These are phyloP conservation scores for Ambrosia trifida DNA, from an alignment of 129 eudicot genomes.

Conservation along the genomic window DNA sequence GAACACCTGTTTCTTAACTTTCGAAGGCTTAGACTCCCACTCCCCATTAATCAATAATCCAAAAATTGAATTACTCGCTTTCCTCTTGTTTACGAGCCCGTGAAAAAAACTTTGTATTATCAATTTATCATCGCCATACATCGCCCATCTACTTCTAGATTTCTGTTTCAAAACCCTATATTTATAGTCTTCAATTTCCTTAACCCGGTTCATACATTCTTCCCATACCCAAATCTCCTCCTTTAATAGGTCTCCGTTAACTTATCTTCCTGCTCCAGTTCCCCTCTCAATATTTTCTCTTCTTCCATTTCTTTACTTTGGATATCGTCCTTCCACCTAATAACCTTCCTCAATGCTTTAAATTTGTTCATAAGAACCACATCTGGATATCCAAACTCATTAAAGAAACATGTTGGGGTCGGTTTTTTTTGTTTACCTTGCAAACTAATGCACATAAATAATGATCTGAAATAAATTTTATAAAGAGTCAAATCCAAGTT, in stretches of 20 bases:
- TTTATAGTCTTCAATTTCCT: background rate
- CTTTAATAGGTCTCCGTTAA: too few relatives aligned
- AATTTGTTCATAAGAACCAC: too few relatives aligned
- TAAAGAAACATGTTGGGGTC: slow-evolving; percentile 12
- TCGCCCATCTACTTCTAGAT: background rate
- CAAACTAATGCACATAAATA: slow-evolving; percentile 15
- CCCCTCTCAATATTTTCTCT: too few relatives aligned
- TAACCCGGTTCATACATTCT: background rate
- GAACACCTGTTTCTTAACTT: too few relatives aligned
- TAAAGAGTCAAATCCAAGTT: too few relatives aligned
- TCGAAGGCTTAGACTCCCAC: background rate
- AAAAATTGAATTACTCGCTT: background rate
- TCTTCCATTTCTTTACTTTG: too few relatives aligned
- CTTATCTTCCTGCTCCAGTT: too few relatives aligned
- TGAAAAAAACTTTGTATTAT: background rate
- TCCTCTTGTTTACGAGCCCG: background rate
- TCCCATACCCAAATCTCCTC: background rate
- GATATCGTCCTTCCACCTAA: too few relatives aligned
- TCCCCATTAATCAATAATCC: background rate
- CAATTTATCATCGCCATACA: background rate
- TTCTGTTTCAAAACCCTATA: background rate
- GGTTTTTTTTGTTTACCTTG: slow-evolving; percentile 14
- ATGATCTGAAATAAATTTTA: background rate
- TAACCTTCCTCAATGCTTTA: too few relatives aligned
- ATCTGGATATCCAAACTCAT: too few relatives aligned